Base-by-base conservation (phyloP, 306 rosid species). In the Citrullus colocynthis region DNA sequence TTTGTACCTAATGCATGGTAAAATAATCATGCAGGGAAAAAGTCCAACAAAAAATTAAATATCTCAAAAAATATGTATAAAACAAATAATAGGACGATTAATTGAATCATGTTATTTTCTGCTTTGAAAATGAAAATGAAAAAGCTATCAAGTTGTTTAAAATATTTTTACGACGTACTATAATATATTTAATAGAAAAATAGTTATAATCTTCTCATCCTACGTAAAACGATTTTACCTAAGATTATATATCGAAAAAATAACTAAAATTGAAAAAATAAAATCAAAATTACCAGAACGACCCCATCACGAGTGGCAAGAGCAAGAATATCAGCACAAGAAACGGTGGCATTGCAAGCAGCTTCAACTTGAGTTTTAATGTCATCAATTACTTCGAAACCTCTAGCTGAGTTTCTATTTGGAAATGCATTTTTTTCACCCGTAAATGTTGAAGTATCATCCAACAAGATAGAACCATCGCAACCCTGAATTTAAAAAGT, bases 291-390 rank as follows among this genome's bases (percentile, higher is more conserved):
- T 67, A 93, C 97, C 88, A 64, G 71, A 78, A 6, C 67, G 9
- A 92, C 83, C 34, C 96, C 93, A 69, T 95, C 98, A 75, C 88
- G 81, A 9, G 92, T 64, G 0, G 97, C 97, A 8, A 95, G 90
- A 14, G 97, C 96, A 30, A 92, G 86, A 34, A 95, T 89, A 81
- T 92, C 97, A 0, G 97, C 97, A 78, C 99, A 95, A 9, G 97
- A 92, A 2, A 92, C 97, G 0, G 82, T 91, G 78, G 76, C 89
- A 1, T 28, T 88, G 81, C 99, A 95, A 66, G 88, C 79, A 32
- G 93, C 85, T 84, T 95, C 97, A 13, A 95, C 97, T 0, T 73
- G 77, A 0, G 84, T 80, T 83, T 92, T 95, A 76, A 95, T 86
- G 36, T 81, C 4, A 55, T 94, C 98, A 37, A 90, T 94, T 76